Base-by-base conservation (phyloP, 2,329 filamentous ascomycete genomes). In the Dryadomyces sulphureus region DNA sequence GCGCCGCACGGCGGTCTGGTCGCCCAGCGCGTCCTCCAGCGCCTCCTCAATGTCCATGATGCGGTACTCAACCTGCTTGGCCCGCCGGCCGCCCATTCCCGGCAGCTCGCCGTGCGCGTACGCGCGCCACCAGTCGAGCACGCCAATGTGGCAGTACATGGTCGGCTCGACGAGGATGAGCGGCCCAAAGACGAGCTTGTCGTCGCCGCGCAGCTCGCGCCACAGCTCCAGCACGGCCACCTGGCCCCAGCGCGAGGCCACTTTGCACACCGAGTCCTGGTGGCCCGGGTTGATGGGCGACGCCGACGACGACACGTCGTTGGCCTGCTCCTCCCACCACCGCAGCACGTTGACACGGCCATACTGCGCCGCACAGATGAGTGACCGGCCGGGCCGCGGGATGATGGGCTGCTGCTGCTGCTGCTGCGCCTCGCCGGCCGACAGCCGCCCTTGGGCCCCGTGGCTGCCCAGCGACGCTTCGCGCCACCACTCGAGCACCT, bases 21-120 rank as follows among this genome's bases (percentile, higher is more conserved):
- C 79, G 8, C 75, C 75, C 43, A 90, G 75, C 20, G 86, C 85
- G 59, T 94, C 89, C 60, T 95, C 89, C 35, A 95, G 70, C 1
- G 89, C 89, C 63, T 95, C 90, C 60, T 95, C 89, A 50, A 96
- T 92, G 61, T 94, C 88, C 61, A 88, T 94, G 1, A 87, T 94
- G 61, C 90, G 89, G 63, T 94, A 95, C 61, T 94, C 87, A 22
- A 95, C 88, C 45, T 76, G 73, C 54, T 89, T 71, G 0, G 79
- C 77, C 51, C 66, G 66, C 27, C 69, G 64, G 16, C 72, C 72
- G 36, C 68, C 63, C 72, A 69, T 75, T 36, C 67, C 71, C 1
- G 66, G 66, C 27, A 75, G 63, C 55, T 72, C 67, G 42, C 74
- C 69, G 45, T 73, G 65, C 7, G 75, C 73, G 54, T 80, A 83